Conservation (phyloP, 1,284 basidiomycete species). For the Abortiporus biennis region DNA sequence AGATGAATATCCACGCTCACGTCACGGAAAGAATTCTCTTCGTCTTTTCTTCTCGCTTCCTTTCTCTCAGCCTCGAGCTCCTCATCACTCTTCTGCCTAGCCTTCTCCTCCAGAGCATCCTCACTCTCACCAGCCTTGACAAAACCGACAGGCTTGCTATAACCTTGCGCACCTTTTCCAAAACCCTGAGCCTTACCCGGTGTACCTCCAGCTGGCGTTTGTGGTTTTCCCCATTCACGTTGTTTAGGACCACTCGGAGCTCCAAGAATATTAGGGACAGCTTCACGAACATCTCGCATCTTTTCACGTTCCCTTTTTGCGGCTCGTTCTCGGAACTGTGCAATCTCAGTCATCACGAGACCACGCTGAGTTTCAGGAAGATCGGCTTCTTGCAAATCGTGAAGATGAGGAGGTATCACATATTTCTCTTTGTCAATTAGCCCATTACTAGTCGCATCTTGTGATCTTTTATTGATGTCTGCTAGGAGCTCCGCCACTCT, state of each 20-base stretch:
- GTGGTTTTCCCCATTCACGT: constrained; percentile 70
- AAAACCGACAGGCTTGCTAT: constrained; percentile 74
- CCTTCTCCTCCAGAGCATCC: constrained; percentile 30
- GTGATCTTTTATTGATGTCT: constrained; percentile 57
- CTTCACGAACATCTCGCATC: constrained; percentile 63
- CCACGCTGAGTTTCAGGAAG: constrained; percentile 94
- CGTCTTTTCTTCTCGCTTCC: constrained; percentile 66
- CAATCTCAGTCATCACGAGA: constrained; percentile 91
- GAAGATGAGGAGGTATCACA: constrained; percentile 89
- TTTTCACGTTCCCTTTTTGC: constrained; percentile 85
- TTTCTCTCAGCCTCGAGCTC: constrained; percentile 77
- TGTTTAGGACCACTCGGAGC: constrained; percentile 67
- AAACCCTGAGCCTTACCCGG: constrained; percentile 52
- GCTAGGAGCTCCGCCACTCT: constrained; percentile 51
- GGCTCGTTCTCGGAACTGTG: constrained; percentile 84
- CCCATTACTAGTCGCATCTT: constrained; percentile 60
- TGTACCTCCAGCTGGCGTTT: constrained; percentile 22
- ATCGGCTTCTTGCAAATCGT: constrained; percentile 92
- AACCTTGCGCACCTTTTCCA: constrained; percentile 67
- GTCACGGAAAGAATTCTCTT: constrained; percentile 79
- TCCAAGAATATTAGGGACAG: constrained; percentile 35
- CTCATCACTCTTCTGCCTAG: constrained; percentile 69
- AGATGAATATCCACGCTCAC: constrained; percentile 59
- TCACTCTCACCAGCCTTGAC: constrained; percentile 56
- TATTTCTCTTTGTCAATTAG: constrained; percentile 74